Base-by-base conservation (phyloP, 768 basidiomycete genomes). In the Lepiota brunneoincarnata region DNA sequence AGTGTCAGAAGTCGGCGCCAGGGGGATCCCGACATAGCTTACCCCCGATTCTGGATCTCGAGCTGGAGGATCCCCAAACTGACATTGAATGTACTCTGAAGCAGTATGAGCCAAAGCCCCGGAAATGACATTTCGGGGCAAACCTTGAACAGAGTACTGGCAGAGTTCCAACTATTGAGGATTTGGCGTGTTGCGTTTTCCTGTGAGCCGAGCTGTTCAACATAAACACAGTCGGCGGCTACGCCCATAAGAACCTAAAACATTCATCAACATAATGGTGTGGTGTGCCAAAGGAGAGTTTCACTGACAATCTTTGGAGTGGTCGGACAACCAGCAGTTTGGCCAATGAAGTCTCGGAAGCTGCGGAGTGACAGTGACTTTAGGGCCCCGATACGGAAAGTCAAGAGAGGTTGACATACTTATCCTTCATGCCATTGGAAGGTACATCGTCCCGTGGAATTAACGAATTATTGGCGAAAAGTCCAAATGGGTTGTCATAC, bases 201-300 rank as follows among this genome's bases (percentile, higher is more conserved):
- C 59, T 79, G 72, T 2, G 79, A 77, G 26, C 82, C 85, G 61
- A 89, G 89, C 55, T 76, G 76, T 26, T 70, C 60, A 10, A 85
- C 82, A 64, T 93, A 94, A 57, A 79, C 81, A 69, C 93, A 94
- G 66, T 94, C 93, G 4, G 91, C 87, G 0, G 92, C 92, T 51
- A 93, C 87, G 21, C 93, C 93, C 83, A 93, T 86, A 66, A 87
- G 92, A 21, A 82, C 60, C 81, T 83, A 44, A 15, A 15, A 21
- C 31, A 47, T 31, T 43, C 46, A 48, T 54, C 45, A 57, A 31
- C 17, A 21, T 28, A 48, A 44, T 37, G 11, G 31, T 39, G 48
- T 15, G 38, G 24, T 37, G 55, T 20, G 18, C 17, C 6, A 11
- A 45, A 53, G 23, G 1, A 17, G 11, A 18, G 23, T 37, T 20